A percentile compares a stretch with the other conserved stretches of the same genome.
These are phyloP conservation scores for Bauhinia variegata DNA, from an alignment of 306 rosid genomes.

Conservation along the genomic window DNA sequence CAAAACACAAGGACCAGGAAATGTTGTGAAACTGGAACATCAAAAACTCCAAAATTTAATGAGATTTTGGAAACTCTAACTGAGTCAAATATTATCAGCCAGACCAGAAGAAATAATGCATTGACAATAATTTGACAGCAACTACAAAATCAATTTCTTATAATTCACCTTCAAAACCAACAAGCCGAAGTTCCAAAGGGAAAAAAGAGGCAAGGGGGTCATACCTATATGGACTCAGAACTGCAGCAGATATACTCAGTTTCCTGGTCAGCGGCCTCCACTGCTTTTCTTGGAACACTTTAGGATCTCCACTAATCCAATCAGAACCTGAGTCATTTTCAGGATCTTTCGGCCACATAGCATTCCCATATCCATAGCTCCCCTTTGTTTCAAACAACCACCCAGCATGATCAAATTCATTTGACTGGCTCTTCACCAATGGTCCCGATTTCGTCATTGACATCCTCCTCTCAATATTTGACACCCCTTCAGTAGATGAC, in stretches of 20 bases:
- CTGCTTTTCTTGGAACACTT: constrained; percentile 55
- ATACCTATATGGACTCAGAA: constrained; percentile 78
- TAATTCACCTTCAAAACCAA: not conserved
- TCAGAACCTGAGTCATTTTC: constrained; percentile 48
- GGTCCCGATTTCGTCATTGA: constrained; percentile 58
- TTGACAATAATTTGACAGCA: not conserved
- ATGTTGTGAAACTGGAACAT: not conserved
- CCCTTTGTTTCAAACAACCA: constrained; percentile 76
- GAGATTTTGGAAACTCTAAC: constrained; percentile 7
- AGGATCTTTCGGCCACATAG: constrained; percentile 68
- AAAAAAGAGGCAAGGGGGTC: not conserved
- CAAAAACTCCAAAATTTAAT: no score
- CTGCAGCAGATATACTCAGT: constrained; percentile 61
- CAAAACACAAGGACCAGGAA: constrained; percentile 17
- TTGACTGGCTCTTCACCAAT: constrained; percentile 43
- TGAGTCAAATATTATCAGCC: not conserved
- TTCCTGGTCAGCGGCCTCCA: constrained; percentile 66
- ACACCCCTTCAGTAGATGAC: constrained; percentile 40
- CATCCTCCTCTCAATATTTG: constrained; percentile 63
- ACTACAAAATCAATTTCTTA: not conserved
- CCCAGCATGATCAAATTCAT: constrained; percentile 56
- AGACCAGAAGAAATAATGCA: not conserved
- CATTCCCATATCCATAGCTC: constrained; percentile 78
- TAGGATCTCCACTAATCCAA: constrained; percentile 62
- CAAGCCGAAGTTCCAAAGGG: no score